Percentiles rank a stretch among this genome's conserved stretches.
phyloP scores from a whole-genome alignment of 2,329 filamentous ascomycete species.

The Pseudocercospora cruenta region DNA sequence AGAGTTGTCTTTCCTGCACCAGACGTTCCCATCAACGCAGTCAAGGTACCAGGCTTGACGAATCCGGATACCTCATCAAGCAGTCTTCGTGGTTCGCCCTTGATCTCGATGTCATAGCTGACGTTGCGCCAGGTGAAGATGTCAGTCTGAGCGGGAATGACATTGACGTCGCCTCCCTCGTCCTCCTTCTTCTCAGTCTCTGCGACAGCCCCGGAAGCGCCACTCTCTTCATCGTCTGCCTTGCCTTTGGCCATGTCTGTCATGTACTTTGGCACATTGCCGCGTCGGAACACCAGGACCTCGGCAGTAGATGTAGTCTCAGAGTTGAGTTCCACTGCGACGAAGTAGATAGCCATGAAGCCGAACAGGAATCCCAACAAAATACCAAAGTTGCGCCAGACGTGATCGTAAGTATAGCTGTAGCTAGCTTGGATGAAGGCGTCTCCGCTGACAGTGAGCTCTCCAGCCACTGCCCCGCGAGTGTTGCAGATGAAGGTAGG shows the following conservation, averaged over 20 bases:
- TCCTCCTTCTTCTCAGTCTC: conserved; percentile 27
- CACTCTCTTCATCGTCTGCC: conserved; percentile 42
- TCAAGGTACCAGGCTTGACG: conserved; percentile 53
- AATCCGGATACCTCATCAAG: conserved; percentile 59
- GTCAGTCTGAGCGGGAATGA: conserved; percentile 47
- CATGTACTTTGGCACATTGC: conserved; percentile 48
- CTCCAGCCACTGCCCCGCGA: conserved; percentile 45
- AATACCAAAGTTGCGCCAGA: conserved; percentile 67
- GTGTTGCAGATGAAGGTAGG: conserved; percentile 43
- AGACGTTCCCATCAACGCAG: conserved; percentile 30
- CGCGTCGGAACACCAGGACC: conserved; percentile 64
- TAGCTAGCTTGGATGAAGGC: conserved; percentile 41
- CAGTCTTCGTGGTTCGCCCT: conserved; percentile 55
- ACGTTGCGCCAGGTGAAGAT: conserved; percentile 59
- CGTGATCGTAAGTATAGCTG: conserved; percentile 46
- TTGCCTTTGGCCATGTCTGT: conserved; percentile 36
- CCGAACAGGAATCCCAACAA: conserved; percentile 65
- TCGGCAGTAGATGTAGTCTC: conserved; percentile 67
- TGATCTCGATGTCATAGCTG: conserved; percentile 58
- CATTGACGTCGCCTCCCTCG: conserved; percentile 40
- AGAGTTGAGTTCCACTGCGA: conserved; percentile 67
- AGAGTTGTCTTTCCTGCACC: conserved; percentile 66
- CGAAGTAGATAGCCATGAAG: conserved; percentile 67
- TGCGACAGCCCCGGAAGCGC: conserved; percentile 34
- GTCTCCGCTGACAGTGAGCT: conserved; percentile 45